Base-by-base conservation (phyloP, 1,284 basidiomycete species). In the Entoloma clypeatum region DNA sequence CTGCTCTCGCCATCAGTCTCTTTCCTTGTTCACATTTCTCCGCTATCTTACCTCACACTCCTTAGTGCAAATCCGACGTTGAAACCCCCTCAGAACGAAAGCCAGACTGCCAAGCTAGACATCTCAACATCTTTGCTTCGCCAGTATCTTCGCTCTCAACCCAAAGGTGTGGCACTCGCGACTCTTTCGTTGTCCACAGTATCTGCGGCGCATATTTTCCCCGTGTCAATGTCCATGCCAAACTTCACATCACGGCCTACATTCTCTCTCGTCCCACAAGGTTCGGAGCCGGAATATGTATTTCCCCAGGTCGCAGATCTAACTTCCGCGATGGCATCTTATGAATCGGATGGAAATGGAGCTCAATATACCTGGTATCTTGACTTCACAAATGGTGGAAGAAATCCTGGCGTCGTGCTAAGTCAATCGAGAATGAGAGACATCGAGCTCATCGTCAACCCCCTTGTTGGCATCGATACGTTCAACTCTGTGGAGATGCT, bases 341-440 rank as follows among this genome's bases (percentile, higher is more conserved):
- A 43, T 4, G 47, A 52, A 30, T 36, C 39, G 10, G 48, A 50
- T 10, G 8, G 52, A 14, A 34, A 35, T 19, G 36, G 48, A 13
- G 57, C 55, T 4, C 60, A 67, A 31, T 68, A 75, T 56, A 63
- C 68, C 1, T 88, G 84, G 81, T 64, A 79, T 8, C 69, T 88
- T 21, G 83, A 87, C 56, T 87, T 88, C 54, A 84, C 82, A 2
- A 64, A 74, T 28, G 69, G 70, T 30, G 73, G 75, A 6, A 63
- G 67, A 45, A 59, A 59, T 30, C 60, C 59, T 11, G 85, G 85
- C 11, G 60, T 88, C 30, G 75, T 86, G 7, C 74, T 86, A 68
- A 79, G 76, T 46, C 84, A 86, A 59, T 71, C 72, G 16, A 71
- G 81, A 37, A 76, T 88, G 74, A 73, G 75, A 42, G 82, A 82